Percentiles rank a stretch among this genome's conserved stretches.
Evolutionary conservation across 164 flowering plant genomes (phyloP).

Genomic region (Chimonanthus praecox): DNA sequence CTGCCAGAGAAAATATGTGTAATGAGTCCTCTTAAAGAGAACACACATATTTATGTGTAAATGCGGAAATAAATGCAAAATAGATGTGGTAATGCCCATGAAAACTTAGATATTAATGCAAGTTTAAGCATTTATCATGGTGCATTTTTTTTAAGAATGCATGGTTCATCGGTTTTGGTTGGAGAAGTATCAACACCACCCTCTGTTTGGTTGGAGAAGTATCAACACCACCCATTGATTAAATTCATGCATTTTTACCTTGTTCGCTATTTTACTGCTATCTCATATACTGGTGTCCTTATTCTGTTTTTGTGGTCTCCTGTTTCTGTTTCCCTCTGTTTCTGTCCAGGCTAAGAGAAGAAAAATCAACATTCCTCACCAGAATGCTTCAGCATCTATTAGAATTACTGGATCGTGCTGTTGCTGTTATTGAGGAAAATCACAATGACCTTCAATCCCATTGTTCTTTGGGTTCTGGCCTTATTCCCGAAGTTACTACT

Average conservation of each 20-base stretch:
- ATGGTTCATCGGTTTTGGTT: no score
- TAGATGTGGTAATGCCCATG: no score
- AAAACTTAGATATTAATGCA: no score
- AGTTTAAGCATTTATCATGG: no score
- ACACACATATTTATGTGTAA: no score
- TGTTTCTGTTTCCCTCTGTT: not conserved
- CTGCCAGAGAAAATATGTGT: no score
- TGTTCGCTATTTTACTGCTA: not conserved
- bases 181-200: no score
- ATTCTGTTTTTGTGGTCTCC: not conserved
- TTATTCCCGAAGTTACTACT: conserved; percentile 22
- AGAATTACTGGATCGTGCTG: conserved; percentile 44
- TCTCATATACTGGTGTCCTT: not conserved
- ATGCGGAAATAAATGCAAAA: no score
- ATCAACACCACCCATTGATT: not conserved
- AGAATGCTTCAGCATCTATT: conserved; percentile 37
- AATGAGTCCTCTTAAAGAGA: no score
- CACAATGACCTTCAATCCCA: conserved; percentile 26
- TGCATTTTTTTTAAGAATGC: no score
- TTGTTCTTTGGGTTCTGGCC: conserved; percentile 29
- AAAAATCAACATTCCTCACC: conserved; percentile 30
- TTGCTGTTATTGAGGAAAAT: conserved; percentile 32
- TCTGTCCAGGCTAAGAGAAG: conserved; percentile 49
- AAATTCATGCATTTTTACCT: not conserved
- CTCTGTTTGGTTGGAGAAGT: no score